A percentile compares a stretch with the other conserved stretches of the same genome.
phyloP scores from a whole-genome alignment of 306 rosid genomes.

The Hippophae gyantsensis region DNA sequence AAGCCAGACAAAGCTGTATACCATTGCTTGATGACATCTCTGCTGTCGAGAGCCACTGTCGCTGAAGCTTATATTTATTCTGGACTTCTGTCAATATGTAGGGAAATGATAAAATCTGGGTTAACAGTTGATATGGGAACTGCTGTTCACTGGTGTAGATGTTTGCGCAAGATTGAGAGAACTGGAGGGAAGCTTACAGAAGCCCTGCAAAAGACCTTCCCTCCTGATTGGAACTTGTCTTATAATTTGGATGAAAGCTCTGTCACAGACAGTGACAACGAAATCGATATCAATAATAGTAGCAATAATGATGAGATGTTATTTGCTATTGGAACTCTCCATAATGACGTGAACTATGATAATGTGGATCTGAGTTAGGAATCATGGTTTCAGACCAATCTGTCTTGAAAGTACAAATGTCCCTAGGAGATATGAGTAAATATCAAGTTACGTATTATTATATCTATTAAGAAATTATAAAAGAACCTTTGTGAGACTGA shows the following conservation, averaged over 20 bases:
- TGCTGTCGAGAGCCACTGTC: constrained; percentile 80
- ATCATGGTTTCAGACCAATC: no score
- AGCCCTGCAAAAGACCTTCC: constrained; percentile 83
- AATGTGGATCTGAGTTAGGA: no score
- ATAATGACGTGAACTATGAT: constrained; percentile 1
- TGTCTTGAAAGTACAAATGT: no score
- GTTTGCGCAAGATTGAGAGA: constrained; percentile 71
- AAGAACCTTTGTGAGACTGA: no score
- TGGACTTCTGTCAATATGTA: constrained; percentile 53
- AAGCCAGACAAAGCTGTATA: constrained; percentile 90
- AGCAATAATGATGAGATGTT: constrained; percentile 19
- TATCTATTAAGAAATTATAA: no score
- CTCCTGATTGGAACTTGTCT: constrained; percentile 81
- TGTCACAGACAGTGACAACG: constrained; percentile 29
- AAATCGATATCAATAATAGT: not conserved
- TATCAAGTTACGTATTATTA: no score
- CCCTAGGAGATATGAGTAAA: no score
- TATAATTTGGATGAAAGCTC: constrained; percentile 26
- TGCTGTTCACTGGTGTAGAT: constrained; percentile 91
- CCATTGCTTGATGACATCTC: constrained; percentile 92
- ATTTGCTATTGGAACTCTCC: constrained; percentile 13
- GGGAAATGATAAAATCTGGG: constrained; percentile 73
- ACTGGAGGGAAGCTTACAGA: constrained; percentile 84
- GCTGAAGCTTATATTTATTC: constrained; percentile 62
- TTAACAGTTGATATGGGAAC: constrained; percentile 92